Evolutionary conservation across 1,139 yeast genomes (phyloP), one percentile per base, ranked within the genome.

Genomic region (Nakaseomyces delphensis): DNA sequence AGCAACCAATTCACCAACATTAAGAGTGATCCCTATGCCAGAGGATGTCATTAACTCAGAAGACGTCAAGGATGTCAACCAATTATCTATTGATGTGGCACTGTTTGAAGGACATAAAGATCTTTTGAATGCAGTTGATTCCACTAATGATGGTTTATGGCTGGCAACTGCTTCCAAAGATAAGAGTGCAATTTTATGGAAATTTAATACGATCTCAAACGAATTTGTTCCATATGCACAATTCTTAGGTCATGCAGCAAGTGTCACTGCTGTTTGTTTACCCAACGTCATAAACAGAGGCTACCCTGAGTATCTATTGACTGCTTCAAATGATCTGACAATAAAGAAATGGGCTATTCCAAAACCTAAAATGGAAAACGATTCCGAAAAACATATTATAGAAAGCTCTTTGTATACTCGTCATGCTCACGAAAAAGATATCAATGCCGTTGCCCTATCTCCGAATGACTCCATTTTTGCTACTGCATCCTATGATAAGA

Each of bases 401-500:
- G 69, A 57, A 44, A 67, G 73, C 1, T 80, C 96, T 3, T 82
- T 78, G 38, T 91, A 82, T 63, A 91, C 98, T 0, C 76, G 96
- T 68, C 77, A 91, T 57, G 98, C 96, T 0, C 99, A 91, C 62
- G 98, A 91, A 43, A 91, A 91, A 62, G 96, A 91, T 62, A 89
- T 91, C 46, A 93, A 91, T 57, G 76, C 93, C 3, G 67, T 93
- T 41, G 96, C 86, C 50, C 71, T 91, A 2, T 74, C 96, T 5
- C 95, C 96, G 10, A 87, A 89, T 56, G 94, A 91, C 63, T 83
- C 81, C 50, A 70, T 72, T 48, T 79, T 91, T 57, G 97, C 96
- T 1, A 83, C 96, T 3, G 97, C 96, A 1, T 84, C 96, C n/a
- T 95, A 84, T 62, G 99, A 91, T 61, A 84, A 89, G 56, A 73